phyloP scores from a whole-genome alignment of 345 rosid genomes.

The Boechera divaricarpa region DNA sequence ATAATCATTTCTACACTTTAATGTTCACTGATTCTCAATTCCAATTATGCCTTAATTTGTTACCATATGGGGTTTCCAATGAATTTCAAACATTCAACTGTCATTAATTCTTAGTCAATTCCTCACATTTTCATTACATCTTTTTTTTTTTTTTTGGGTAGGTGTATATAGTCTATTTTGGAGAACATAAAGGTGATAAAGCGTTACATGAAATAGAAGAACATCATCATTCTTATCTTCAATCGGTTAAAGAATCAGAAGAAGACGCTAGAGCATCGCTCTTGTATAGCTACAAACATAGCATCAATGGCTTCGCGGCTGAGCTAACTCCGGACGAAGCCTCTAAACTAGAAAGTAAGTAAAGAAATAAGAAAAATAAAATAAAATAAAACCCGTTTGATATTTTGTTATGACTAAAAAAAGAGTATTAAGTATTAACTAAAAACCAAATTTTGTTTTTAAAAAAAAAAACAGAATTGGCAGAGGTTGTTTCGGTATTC shows the following conservation, averaged over 20 bases:
- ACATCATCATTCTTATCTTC: slow-evolving; percentile 65
- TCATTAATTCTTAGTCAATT: slow-evolving; percentile 8
- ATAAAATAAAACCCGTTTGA: neutral
- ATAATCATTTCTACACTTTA: slow-evolving; percentile 1
- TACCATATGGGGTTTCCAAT: neutral
- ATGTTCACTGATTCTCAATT: neutral
- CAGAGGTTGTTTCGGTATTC: slow-evolving; percentile 66
- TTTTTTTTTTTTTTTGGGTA: slow-evolving; percentile 33
- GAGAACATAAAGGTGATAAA: slow-evolving; percentile 62
- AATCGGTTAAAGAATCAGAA: slow-evolving; percentile 61
- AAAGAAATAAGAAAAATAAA: neutral
- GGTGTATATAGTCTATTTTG: slow-evolving; percentile 77
- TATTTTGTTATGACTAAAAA: neutral
- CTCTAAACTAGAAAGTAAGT: slow-evolving; percentile 51
- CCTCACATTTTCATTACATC: neutral
- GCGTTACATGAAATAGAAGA: slow-evolving; percentile 64
- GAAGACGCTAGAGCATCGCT: slow-evolving; percentile 73
- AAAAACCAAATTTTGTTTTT: neutral
- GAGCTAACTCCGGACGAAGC: slow-evolving; percentile 68
- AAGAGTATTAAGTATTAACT: neutral
- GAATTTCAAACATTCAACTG: neutral
- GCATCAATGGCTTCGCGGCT: slow-evolving; percentile 89
- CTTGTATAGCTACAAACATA: slow-evolving; percentile 86
- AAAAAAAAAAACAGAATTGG: slow-evolving; percentile 50
- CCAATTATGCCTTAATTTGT: slow-evolving; percentile 15